Conservation (phyloP, 495 filamentous ascomycete species). For the Neurospora discreta region DNA sequence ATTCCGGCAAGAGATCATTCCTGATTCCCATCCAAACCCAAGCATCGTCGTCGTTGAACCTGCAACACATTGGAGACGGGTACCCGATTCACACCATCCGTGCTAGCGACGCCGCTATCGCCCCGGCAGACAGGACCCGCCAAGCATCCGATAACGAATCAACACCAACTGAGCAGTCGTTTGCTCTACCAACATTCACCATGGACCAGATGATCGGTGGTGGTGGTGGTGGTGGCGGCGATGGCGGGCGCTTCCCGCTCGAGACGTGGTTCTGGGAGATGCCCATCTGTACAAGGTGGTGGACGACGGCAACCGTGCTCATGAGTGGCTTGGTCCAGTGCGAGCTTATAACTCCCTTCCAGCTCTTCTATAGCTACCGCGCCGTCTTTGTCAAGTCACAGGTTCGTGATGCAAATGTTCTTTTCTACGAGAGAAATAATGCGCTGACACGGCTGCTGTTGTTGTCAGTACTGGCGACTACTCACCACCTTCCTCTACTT, state of each 20-base stretch:
- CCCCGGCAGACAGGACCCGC: background rate
- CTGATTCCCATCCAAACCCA: background rate
- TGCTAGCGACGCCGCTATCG: background rate
- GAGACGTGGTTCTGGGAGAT: slow-evolving; percentile 98
- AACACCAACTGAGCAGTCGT: background rate
- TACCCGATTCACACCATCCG: background rate
- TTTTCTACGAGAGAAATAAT: background rate
- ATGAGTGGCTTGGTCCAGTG: slow-evolving; percentile 91
- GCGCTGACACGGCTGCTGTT: background rate
- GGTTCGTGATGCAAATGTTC: slow-evolving; percentile 32
- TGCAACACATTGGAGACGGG: background rate
- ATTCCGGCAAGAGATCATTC: background rate
- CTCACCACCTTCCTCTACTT: slow-evolving; percentile 95
- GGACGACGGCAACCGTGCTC: slow-evolving; percentile 85
- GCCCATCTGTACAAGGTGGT: slow-evolving; percentile 89
- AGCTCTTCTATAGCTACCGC: slow-evolving; percentile 92
- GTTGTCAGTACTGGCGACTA: slow-evolving; percentile 79
- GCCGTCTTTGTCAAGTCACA: slow-evolving; percentile 84
- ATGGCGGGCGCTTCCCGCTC: slow-evolving; percentile 65
- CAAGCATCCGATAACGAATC: background rate
- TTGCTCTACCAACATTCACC: background rate
- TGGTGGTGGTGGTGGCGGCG: slow-evolving; percentile 20
- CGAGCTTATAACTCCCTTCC: slow-evolving; percentile 78
- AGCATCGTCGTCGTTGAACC: background rate
- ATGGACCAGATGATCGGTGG: slow-evolving; percentile 56